Evolutionary conservation across 2,329 filamentous ascomycete genomes (phyloP).

Genomic region (Didymella exigua): DNA sequence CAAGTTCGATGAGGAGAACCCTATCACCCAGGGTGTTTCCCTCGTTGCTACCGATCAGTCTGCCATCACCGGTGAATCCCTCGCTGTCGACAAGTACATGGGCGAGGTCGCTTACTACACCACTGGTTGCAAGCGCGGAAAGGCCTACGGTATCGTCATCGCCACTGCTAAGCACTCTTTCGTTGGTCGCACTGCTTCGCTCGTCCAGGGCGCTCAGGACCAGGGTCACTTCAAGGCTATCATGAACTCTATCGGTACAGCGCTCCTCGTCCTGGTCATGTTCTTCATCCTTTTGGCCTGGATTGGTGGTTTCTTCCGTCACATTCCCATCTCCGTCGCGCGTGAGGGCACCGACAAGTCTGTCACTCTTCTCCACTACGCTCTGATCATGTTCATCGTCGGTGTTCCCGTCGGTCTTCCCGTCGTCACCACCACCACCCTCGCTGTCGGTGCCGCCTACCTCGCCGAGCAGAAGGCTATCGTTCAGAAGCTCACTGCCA

Average conservation of each 20-base stretch:
- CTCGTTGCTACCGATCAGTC: constrained; percentile 78
- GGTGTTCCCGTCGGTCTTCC: constrained; percentile 80
- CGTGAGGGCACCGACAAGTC: constrained; percentile 57
- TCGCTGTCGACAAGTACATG: constrained; percentile 81
- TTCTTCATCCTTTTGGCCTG: constrained; percentile 76
- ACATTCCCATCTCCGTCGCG: constrained; percentile 66
- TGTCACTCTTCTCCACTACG: constrained; percentile 63
- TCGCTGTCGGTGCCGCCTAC: constrained; percentile 78
- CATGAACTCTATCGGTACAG: constrained; percentile 80
- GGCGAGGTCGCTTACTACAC: constrained; percentile 78
- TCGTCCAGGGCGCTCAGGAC: constrained; percentile 77
- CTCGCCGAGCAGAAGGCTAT: constrained; percentile 79
- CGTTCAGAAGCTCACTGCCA: constrained; percentile 79
- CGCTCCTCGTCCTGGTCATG: constrained; percentile 75
- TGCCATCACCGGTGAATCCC: constrained; percentile 80
- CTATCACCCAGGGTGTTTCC: constrained; percentile 65
- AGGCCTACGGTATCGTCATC: constrained; percentile 72
- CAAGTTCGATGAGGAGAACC: constrained; percentile 60
- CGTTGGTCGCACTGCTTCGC: constrained; percentile 75
- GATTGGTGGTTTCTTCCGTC: constrained; percentile 80
- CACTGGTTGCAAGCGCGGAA: constrained; percentile 80
- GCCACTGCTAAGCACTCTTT: constrained; percentile 74
- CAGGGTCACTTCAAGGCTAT: constrained; percentile 71
- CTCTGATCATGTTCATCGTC: constrained; percentile 67
- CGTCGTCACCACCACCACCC: constrained; percentile 77